A percentile compares a stretch with the other conserved stretches of the same genome.
These are phyloP conservation scores for Agapanthus africanus DNA, from an alignment of 106 monocot species.

Conservation along the genomic window DNA sequence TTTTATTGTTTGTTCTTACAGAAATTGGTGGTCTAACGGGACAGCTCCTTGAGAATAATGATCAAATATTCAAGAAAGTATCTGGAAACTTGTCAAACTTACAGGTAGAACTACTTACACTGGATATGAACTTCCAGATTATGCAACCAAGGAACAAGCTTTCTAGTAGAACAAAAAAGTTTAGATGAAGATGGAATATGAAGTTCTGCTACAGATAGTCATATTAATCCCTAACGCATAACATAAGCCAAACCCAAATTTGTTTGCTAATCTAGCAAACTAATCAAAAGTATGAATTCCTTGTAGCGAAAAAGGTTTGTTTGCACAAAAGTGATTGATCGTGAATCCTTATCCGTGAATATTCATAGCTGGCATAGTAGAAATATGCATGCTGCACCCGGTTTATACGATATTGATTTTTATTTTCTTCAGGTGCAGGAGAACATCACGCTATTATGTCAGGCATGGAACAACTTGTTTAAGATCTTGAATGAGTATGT, in stretches of 20 bases:
- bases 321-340: not conserved
- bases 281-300: not conserved
- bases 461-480: slow-evolving; percentile 67
- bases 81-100: slow-evolving; percentile 57
- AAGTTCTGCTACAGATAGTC: not conserved
- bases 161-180: not conserved
- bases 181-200: not conserved
- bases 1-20: slow-evolving; percentile 25
- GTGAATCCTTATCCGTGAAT: not conserved
- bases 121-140: not conserved
- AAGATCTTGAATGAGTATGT: slow-evolving; percentile 82
- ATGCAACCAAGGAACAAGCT: not conserved
- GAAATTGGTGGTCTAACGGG: slow-evolving; percentile 83
- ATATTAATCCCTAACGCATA: not conserved
- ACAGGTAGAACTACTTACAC: slow-evolving; percentile 37
- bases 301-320: not conserved
- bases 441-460: slow-evolving; percentile 62
- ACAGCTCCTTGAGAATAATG: slow-evolving; percentile 75
- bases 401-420: slow-evolving; percentile 9
- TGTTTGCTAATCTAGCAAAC: not conserved
- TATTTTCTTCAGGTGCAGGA: slow-evolving; percentile 62
- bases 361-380: not conserved
- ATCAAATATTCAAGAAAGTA: slow-evolving; percentile 63
- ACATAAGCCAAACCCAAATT: not conserved
- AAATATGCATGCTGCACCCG: not conserved